phyloP scores from a whole-genome alignment of 768 basidiomycete genomes.

The Dendrothele bispora region DNA sequence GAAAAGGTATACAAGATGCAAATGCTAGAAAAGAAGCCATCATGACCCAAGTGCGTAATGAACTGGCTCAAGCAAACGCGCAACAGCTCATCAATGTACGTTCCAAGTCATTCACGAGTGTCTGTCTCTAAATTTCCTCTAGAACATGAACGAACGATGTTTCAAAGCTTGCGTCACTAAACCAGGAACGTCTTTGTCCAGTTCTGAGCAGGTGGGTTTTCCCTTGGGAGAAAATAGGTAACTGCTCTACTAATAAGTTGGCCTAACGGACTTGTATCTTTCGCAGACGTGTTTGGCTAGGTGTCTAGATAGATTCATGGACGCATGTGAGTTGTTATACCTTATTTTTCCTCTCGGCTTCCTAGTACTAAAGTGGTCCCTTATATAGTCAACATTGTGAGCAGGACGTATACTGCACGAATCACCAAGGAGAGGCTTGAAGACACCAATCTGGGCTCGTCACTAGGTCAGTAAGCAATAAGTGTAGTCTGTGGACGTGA shows the following conservation, averaged over 20 bases:
- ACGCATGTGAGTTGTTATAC: slow-evolving; percentile 86
- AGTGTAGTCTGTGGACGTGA: neutral
- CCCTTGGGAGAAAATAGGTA: too few relatives aligned
- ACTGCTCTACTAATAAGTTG: neutral
- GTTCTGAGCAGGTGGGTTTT: slow-evolving; percentile 65
- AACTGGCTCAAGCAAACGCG: slow-evolving; percentile 72
- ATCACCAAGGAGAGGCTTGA: slow-evolving; percentile 50
- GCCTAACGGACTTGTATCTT: neutral
- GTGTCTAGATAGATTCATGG: slow-evolving; percentile 82
- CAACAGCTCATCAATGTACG: slow-evolving; percentile 81
- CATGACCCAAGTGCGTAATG: slow-evolving; percentile 65
- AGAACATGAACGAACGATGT: slow-evolving; percentile 84
- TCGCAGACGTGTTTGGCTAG: slow-evolving; percentile 68
- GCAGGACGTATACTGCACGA: slow-evolving; percentile 63
- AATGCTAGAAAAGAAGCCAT: slow-evolving; percentile 49
- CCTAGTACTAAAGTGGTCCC: neutral
- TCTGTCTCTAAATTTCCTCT: slow-evolving; percentile 12
- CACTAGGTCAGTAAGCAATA: neutral
- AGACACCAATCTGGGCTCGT: neutral
- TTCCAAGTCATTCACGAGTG: neutral
- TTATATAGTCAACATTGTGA: slow-evolving; percentile 73
- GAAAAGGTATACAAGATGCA: slow-evolving; percentile 44
- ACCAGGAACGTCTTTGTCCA: slow-evolving; percentile 66
- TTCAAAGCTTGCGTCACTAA: slow-evolving; percentile 77
- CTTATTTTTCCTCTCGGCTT: neutral